Evolutionary conservation across 495 filamentous ascomycete species (phyloP), one percentile per base, ranked within the genome.

Genomic region (Filosporella fistucella): DNA sequence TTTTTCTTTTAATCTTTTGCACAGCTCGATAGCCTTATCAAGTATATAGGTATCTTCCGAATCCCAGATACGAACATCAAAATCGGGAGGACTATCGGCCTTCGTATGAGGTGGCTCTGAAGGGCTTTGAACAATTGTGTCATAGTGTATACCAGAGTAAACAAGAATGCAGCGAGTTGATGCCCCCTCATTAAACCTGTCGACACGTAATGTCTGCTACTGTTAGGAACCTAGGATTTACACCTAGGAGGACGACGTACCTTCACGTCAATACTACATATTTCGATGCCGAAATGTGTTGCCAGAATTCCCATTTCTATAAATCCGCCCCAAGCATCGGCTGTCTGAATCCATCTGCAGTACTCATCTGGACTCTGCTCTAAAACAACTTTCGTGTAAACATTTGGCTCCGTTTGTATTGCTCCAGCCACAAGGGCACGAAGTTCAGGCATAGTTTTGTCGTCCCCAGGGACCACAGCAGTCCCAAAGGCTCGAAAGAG

Each of bases 91-190:
- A 11, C 76, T 68, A 48, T 79, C 70, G 9, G 83, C 69, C 48
- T 72, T 72, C 34, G 66, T 70, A 41, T 74, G 70, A 7, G 76
- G 76, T 18, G 78, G 74, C 49, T 80, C 76, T 12, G 75, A 78
- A 1, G 85, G 83, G 9, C 76, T 79, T 55, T 94, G 74, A 0
- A 85, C 87, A 41, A 96, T 80, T n/a, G 85, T 81, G 63, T 98
- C 93, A 63, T 98, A 98, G 59, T 98, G 93, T 43, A 97, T 91
- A 0, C 89, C 90, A 0, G 86, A 91, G 64, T 96, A 98, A 1
- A 96, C 81, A 23, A 98, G 69, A 29, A 97, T 81, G 63, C 88
- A 89, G 23, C 90, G 70, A 16, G 72, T 77, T 1, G 71, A 61
- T 21, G 74, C 76, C 1, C 81, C 82, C 58, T 96, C 88, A 52